Evolutionary conservation across 345 rosid genomes (phyloP).

Genomic region (Lepidium africanum): DNA sequence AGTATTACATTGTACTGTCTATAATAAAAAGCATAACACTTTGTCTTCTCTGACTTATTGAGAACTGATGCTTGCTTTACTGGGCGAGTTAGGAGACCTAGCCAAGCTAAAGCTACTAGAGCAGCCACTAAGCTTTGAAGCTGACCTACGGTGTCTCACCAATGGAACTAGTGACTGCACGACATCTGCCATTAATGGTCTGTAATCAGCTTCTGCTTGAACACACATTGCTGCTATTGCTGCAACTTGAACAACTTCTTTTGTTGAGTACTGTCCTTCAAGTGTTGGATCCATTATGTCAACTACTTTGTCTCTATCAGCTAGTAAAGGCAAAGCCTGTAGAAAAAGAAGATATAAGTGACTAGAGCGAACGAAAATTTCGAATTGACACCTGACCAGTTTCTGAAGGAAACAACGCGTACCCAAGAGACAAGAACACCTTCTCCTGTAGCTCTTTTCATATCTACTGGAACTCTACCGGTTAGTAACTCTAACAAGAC

Average conservation of each 20-base stretch:
- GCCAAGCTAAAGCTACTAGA: slow-evolving; percentile 43
- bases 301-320: slow-evolving; percentile 75
- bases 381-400: neutral
- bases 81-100: slow-evolving; percentile 36
- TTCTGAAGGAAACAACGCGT: neutral
- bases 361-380: neutral
- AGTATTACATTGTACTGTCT: slow-evolving; percentile 1
- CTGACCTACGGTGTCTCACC: slow-evolving; percentile 54
- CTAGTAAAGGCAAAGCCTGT: slow-evolving; percentile 71
- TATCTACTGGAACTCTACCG: slow-evolving; percentile 81
- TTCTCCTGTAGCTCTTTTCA: slow-evolving; percentile 78
- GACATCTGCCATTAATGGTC: slow-evolving; percentile 93
- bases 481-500: slow-evolving; percentile 88
- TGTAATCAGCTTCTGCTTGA: slow-evolving; percentile 81
- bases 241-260: slow-evolving; percentile 84
- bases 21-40: neutral
- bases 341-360: neutral
- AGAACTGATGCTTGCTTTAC: slow-evolving; percentile 31
- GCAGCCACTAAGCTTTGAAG: slow-evolving; percentile 44
- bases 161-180: slow-evolving; percentile 82
- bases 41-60: neutral
- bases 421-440: slow-evolving; percentile 88
- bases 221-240: slow-evolving; percentile 98
- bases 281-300: slow-evolving; percentile 83
- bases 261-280: slow-evolving; percentile 70